These are phyloP conservation scores for Cupressus sempervirens DNA, from an alignment of 75 land plant genomes.

Conservation along the genomic window DNA sequence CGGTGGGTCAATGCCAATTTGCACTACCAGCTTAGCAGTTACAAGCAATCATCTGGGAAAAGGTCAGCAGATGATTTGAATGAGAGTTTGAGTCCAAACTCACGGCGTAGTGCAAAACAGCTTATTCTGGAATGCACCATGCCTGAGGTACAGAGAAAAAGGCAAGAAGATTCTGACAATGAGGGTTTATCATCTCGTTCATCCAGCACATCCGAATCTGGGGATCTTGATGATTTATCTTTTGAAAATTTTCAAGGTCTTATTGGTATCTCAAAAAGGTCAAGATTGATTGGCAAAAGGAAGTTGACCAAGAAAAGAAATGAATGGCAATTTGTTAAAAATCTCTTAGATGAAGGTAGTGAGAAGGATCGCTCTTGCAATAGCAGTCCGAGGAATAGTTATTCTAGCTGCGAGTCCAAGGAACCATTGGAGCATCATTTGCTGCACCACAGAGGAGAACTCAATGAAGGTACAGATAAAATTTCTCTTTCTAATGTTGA, in stretches of 20 bases:
- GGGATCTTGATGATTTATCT: slow-evolving; percentile 14
- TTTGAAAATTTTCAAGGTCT: slow-evolving; percentile 10
- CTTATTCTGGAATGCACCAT: slow-evolving; percentile 41
- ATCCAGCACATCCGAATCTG: slow-evolving; percentile 29
- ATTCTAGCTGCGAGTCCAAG: slow-evolving; percentile 46
- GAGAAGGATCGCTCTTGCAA: slow-evolving; percentile 21
- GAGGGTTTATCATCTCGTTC: slow-evolving; percentile 27
- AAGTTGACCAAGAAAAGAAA: slow-evolving; percentile 44
- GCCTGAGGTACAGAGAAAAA: slow-evolving; percentile 26
- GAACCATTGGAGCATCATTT: slow-evolving; percentile 19
- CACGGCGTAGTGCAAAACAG: slow-evolving; percentile 46
- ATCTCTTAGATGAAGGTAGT: slow-evolving; percentile 24
- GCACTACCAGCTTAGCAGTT: slow-evolving; percentile 13
- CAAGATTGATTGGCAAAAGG: slow-evolving; percentile 32
- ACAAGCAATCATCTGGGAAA: slow-evolving; percentile 7
- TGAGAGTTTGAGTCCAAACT: slow-evolving; percentile 44
- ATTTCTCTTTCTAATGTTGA: neutral
- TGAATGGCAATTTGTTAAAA: slow-evolving; percentile 21
- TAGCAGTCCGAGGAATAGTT: slow-evolving; percentile 38
- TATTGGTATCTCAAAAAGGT: slow-evolving; percentile 27
- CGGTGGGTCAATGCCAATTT: slow-evolving; percentile 27
- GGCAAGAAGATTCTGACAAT: slow-evolving; percentile 18
- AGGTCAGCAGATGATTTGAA: slow-evolving; percentile 27
- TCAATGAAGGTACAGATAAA: slow-evolving; percentile 18
- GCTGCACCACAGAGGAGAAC: slow-evolving; percentile 41